Percentiles rank a stretch among this genome's conserved stretches.
Evolutionary conservation across 176 grass and related monocot genomes (phyloP).

Genomic region (Juncus inflexus): DNA sequence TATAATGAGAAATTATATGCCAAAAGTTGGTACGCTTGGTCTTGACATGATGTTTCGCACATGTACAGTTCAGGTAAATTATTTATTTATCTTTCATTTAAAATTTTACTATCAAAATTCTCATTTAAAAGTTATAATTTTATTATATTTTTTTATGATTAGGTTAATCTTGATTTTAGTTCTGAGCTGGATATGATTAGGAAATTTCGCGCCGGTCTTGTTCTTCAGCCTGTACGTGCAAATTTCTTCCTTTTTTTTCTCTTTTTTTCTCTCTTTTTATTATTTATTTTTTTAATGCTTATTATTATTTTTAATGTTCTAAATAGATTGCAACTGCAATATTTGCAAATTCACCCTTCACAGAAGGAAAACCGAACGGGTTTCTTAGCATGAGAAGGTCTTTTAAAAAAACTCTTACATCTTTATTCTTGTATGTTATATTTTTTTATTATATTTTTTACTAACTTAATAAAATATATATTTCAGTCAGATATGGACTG

Average conservation of each 20-base stretch:
- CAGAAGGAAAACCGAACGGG: constrained; percentile 99
- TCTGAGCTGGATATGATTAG: constrained; percentile 95
- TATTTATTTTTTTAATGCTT: constrained; percentile 23
- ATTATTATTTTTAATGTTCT: constrained; percentile 19
- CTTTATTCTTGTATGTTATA: neutral
- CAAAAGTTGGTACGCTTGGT: constrained; percentile 96
- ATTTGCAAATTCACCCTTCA: constrained; percentile 98
- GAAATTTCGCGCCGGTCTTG: constrained; percentile 80
- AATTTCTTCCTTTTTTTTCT: neutral
- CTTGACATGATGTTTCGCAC: constrained; percentile 99
- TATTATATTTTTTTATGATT: constrained; percentile 18
- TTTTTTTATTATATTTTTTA: neutral
- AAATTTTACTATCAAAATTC: neutral
- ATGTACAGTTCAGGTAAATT: constrained; percentile 81
- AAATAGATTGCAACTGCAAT: constrained; percentile 95
- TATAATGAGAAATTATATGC: constrained; percentile 99
- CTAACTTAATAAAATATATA: constrained; percentile 24
- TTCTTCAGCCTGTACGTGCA: constrained; percentile 87
- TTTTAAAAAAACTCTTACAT: constrained; percentile 7
- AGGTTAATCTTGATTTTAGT: constrained; percentile 99
- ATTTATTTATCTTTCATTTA: constrained; percentile 7
- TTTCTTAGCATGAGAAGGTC: constrained; percentile 98
- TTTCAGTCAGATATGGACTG: constrained; percentile 95
- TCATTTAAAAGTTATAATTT: constrained; percentile 3
- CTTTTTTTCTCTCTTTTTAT: neutral